phyloP scores from a whole-genome alignment of 768 basidiomycete genomes.

The Lentinula raphanica region DNA sequence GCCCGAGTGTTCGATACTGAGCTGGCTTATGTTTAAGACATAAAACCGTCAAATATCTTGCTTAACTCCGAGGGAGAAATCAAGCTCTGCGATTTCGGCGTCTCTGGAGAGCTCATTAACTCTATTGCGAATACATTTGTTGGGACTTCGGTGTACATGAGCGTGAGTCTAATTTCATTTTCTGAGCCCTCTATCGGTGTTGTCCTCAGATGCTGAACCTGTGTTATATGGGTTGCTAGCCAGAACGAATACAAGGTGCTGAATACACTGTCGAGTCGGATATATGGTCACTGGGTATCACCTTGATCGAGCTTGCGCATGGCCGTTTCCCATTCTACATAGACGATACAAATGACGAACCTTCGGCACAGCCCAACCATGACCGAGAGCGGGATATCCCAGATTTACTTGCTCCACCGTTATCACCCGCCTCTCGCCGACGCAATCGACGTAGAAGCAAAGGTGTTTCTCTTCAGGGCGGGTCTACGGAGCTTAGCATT shows the following conservation, averaged over 20 bases:
- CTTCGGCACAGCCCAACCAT: conserved; percentile 27
- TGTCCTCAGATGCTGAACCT: too few relatives aligned
- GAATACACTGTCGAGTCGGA: conserved; percentile 99
- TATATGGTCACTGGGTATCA: conserved; percentile 97
- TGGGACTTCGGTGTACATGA: conserved; percentile 99
- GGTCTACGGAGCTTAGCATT: conserved; percentile 97
- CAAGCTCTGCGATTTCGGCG: conserved; percentile 99
- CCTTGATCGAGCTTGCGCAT: conserved; percentile 92
- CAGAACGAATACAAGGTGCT: conserved; percentile 97
- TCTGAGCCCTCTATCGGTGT: conserved; percentile 9
- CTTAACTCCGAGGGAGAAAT: conserved; percentile 87
- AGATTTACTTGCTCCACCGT: conserved; percentile 34
- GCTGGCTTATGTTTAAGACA: conserved; percentile 45
- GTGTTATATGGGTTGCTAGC: conserved; percentile 63
- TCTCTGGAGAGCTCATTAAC: conserved; percentile 97
- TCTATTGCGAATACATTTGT: conserved; percentile 99
- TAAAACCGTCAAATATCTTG: too few relatives aligned
- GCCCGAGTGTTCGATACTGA: too few relatives aligned
- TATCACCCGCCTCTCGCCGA: conserved; percentile 43
- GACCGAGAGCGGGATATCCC: conserved; percentile 74
- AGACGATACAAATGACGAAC: neutral
- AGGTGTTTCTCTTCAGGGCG: conserved; percentile 90
- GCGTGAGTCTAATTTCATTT: conserved; percentile 56
- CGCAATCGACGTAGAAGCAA: conserved; percentile 84
- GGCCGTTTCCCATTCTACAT: conserved; percentile 92